Evolutionary conservation across 345 rosid species (phyloP), one percentile per base, ranked within the genome.

Genomic region (Aquilaria sinensis): DNA sequence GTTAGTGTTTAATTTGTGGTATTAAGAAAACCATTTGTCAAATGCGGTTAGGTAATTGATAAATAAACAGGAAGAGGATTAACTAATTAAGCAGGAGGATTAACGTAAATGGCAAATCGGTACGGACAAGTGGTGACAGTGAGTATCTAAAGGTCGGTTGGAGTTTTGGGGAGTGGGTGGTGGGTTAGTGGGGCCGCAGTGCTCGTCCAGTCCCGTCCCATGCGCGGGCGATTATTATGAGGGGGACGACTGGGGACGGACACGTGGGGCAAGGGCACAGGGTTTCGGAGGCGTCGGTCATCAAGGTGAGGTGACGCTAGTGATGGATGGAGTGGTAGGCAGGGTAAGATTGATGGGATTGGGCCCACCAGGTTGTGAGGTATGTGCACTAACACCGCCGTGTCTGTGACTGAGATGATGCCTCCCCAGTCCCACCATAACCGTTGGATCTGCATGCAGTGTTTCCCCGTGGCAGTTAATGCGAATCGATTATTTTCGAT

Each of bases 181-280:
- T 57, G 60, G 60, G 43, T 37, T 37, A 37, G 43, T 37, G 43
- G 32, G 78, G 58, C 55, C 68, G 67, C 33, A 48, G 12, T 3
- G 47, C 58, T 50, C 33, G 77, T 62, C 23, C 23, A 1, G 80
- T 70, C 61, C 49, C 67, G 74, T 43, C 63, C 66, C 85, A 81
- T 69, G 85, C 77, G 8, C 8, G 43, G 7, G 81, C 61, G 81
- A 76, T 72, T 32, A 67, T 80, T 71, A 75, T 66, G 80, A 75
- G 83, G 63, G 64, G 29, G 65, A 50, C 31, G 60, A 51, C 61
- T 33, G 61, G 7, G 43, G 47, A 34, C 23, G 67, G 34, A 58
- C 70, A 70, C 73, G 77, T 74, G 80, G 77, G 60, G 10, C 23
- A 1, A 13, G 15, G 47, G 47, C 1, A 71, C 53, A 41, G 74